Evolutionary conservation across 148 eudicot genomes (phyloP), one percentile per base, ranked within the genome.

Genomic region (Euryodendron excelsum): DNA sequence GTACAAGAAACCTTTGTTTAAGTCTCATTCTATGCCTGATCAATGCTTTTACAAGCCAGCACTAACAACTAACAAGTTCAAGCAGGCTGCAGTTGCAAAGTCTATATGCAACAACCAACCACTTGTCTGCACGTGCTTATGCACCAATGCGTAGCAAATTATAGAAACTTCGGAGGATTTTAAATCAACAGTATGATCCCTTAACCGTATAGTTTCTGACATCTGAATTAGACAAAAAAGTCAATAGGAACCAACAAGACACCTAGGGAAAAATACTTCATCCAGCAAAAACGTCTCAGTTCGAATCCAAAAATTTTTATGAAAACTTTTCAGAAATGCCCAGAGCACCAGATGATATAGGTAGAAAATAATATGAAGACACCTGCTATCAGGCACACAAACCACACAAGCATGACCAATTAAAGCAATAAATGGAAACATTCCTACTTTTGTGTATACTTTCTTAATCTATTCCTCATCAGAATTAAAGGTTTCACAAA

Each of bases 321-420:
- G n/a, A n/a, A n/a, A n/a, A n/a, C n/a, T 39, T 36, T 23, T 12
- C 53, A 68, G 72, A 44, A 68, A 68, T 13, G 72, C 53, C 11
- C 50, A 68, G 47, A 27, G 55, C 56, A 45, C 0, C 0, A 21
- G 60, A 55, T 55, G 25, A 8, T 1, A 55, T 2, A 55, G 60
- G 60, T 28, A 48, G 10, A n/a, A 10, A 69, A 27, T n/a, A 50
- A n/a, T n/a, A n/a, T 44, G n/a, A 33, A 65, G 47, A 76, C 79
- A 76, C n/a, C 30, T 64, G 45, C 55, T 23, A 62, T 23, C 31
- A 39, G 56, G 70, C 53, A 64, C 28, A 3, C 68, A 66, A 58
- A 37, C 28, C 65, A 78, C 12, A 55, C n/a, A 69, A 33, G 34
- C 47, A 45, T 20, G 59, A 21, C 72, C 71, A 67, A 44, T 10